Percentiles rank a stretch among this genome's conserved stretches.
phyloP scores from a whole-genome alignment of 1,139 yeast species.

The Candida sp. region DNA sequence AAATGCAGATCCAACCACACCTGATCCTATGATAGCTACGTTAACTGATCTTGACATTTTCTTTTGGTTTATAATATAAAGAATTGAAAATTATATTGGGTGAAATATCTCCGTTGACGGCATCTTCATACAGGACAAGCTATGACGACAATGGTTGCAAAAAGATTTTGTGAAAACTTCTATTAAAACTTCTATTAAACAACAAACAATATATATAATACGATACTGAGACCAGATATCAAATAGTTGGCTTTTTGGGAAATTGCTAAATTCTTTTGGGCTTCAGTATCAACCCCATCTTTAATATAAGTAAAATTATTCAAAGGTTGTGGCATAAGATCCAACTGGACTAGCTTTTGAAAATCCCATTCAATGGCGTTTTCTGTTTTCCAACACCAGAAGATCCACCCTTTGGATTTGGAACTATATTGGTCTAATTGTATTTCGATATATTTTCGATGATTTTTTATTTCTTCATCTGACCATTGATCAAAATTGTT shows the following conservation, averaged over 20 bases:
- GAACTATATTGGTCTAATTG: slow-evolving; percentile 20
- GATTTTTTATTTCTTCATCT: slow-evolving; percentile 36
- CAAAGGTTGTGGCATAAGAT: slow-evolving; percentile 62
- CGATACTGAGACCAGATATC: background rate
- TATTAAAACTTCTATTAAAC: background rate
- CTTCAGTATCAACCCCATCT: slow-evolving; percentile 33
- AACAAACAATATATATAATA: background rate
- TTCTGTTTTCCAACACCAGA: slow-evolving; percentile 72
- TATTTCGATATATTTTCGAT: slow-evolving; percentile 45
- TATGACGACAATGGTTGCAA: background rate
- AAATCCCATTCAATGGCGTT: slow-evolving; percentile 63
- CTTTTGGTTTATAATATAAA: background rate
- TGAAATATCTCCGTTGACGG: background rate
- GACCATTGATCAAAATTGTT: slow-evolving; percentile 35
- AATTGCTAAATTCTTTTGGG: background rate
- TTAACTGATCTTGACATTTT: slow-evolving; percentile 59
- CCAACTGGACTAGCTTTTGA: slow-evolving; percentile 42
- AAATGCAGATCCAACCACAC: slow-evolving; percentile 94
- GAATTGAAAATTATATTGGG: background rate
- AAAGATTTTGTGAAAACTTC: background rate
- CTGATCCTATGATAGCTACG: slow-evolving; percentile 85
- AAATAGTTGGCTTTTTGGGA: too few species aligned
- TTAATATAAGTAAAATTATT: slow-evolving; percentile 36
- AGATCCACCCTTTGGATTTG: slow-evolving; percentile 56
- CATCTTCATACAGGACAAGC: background rate